Base-by-base conservation (phyloP, 2,329 filamentous ascomycete species). In the Pseudogymnoascus sp. region DNA sequence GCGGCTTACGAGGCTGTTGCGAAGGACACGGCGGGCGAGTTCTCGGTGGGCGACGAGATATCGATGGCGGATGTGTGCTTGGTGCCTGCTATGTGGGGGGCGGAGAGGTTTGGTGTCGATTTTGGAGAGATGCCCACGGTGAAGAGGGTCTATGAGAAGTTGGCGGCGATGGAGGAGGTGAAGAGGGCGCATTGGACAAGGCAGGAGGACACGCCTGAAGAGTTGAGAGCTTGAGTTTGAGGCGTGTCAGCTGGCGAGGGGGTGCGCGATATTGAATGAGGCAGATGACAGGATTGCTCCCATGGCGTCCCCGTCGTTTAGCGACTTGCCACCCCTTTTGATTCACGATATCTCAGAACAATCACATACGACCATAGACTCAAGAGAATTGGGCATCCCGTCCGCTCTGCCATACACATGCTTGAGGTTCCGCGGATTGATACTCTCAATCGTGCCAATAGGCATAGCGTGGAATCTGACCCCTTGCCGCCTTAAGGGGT, bases 11-110 rank as follows among this genome's bases (percentile, higher is more conserved):
- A 88, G 70, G 69, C 72, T 7, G 69, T 82, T 0, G 71, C 72
- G 0, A 66, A 65, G 19, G 68, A 62, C 64, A 73, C 70, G 6
- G 76, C 80, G 0, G 82, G 83, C 0, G 74, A 65, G 33, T 87
- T 80, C 67, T 84, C 81, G 1, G 79, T 84, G 3, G 85, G 83
- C 0, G 80, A 86, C 71, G 64, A 72, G 0, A 68, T 87, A 2
- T 84, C 80, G 0, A 65, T 87, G 67, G 85, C 85, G 2, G 85
- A 87, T 72, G 78, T 81, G 29, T 82, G 79, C 67, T 71, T 87
- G 21, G 71, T 85, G 62, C 84, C 85, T 3, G 83, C 83, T 0
- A 76, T 82, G 26, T 85, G 84, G 79, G 81, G 80, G 10, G 84
- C 84, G 0, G 73, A 81, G 72, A 74, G 82, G 21, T 82, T 80